Evolutionary conservation across 2,329 filamentous ascomycete genomes (phyloP), one percentile per base, ranked within the genome.

Genomic region (Aspergillus oerlinghausenensis): DNA sequence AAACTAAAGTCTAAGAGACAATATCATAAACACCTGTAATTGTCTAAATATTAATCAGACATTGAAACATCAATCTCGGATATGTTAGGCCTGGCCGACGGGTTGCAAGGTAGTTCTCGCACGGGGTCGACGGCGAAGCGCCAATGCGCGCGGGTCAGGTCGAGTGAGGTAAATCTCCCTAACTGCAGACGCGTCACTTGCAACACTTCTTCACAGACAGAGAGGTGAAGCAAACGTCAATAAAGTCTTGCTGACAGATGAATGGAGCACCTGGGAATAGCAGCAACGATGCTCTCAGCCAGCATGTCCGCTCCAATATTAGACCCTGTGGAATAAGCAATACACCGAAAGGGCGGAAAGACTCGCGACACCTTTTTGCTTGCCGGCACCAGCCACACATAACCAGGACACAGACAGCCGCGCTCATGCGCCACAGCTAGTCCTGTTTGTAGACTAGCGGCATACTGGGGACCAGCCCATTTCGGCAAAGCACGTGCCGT

Each of bases 331-430:
- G 45, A 52, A 47, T 42, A n/a, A 52, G 21, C 28, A 51, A 42
- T 38, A 17, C 14, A 58, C 28, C 45, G 35, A 42, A 26, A 26
- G 21, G 43, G 35, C 35, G 51, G 54, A 48, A 50, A 52, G 54
- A 55, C 54, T 55, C 54, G 54, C 54, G 54, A 49, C 48, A 25
- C 45, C 40, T 50, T 54, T 54, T n/a, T 32, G n/a, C 26, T 21
- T 38, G 49, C 42, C 42, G 43, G 43, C n/a, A 23, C 43, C 43
- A 47, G 43, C 43, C 43, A 47, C 43, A 47, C 10, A 8, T 14
- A 25, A 14, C 42, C 21, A 19, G 21, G 19, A 4, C 21, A 21
- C 43, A 10, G 19, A 14, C 43, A 45, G 42, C 43, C 43, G 43
- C 21, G 43, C 43, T 47, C 11, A 5, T 26, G 23, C 43, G 43